Base-by-base conservation (phyloP, 257 asterid genomes). In the Solanum clarkiae region DNA sequence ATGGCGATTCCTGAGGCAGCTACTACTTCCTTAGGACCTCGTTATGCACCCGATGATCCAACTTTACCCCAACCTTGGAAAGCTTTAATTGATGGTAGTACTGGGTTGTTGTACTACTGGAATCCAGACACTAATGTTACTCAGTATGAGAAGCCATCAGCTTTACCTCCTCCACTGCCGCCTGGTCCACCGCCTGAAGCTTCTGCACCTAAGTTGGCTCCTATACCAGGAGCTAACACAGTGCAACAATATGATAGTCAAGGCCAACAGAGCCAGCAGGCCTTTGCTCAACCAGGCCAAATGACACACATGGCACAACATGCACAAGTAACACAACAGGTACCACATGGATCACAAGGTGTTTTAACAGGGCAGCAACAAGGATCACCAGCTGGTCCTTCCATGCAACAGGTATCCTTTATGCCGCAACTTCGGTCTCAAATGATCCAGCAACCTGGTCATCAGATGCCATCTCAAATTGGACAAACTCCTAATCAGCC, bases 61-160 rank as follows among this genome's bases (percentile, higher is more conserved):
- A 91, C 94, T 68, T 86, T 94, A 69, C 98, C 99, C 10, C 98
- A 93, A 86, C 99, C 98, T 9, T 96, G 99, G 98, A 94, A 96
- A 90, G 97, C 97, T 56, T 91, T 96, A 80, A 92, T 96, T 84
- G 99, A 96, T 87, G 97, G 97, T 87, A 92, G 91, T 84, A 90
- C 97, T 0, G 95, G 94, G 63, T 55, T 88, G 26, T 47, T 93
- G 81, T 96, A 96, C 87, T 96, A 91, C 85, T 96, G 99, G 99
- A 96, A 96, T 90, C 97, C 95, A 18, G 98, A 96, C 89, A 96
- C 98, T 12, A 93, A 91, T 85, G 92, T 92, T 80, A 94, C 99
- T 4, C 99, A 94, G 85, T 96, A 94, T 49, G 99, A 96, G 85
- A 93, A 90, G 84, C 98, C 98, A 6, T 45, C 92, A 14, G 88